Base-by-base conservation (phyloP, 192 early-diverging fungal species). In the Backusella macrospora region DNA sequence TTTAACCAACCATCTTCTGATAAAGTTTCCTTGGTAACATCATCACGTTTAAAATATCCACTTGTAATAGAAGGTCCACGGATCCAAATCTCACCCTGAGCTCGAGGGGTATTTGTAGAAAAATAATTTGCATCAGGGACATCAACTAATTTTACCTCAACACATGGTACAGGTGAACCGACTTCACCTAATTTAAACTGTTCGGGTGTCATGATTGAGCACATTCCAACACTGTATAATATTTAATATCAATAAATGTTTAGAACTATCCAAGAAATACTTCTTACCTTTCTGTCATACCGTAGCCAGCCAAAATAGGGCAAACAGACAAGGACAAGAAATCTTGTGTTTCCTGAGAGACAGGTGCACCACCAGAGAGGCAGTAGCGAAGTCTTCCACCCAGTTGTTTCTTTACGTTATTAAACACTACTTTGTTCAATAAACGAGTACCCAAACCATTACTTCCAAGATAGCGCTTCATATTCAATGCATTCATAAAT, bases 1-100 rank as follows among this genome's bases (percentile, higher is more conserved):
- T 82, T 89, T 47, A 93, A 76, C 92, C 92, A 93, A 1, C 90
- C 90, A 71, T 92, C 90, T 3, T 76, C 68, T 0, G 88, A 90
- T 37, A 91, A 78, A 7, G 85, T 78, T 77, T 93, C 86, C 40
- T 79, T 78, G 4, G 90, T 92, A 9, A 84, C 45, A 6, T 90
- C 78, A 10, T 84, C 82, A 48, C 88, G 83, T 65, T 91, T 88
- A 76, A 85, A 91, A 71, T 93, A 93, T 4, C 90, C 91, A 62
- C 74, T 76, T 78, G 86, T 90, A 43, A 92, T 81, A 1, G 82
- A 77, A 13, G 85, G 86, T 6, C 92, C 92, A 68, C 90, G 81
- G 63, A 86, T 84, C 86, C 84, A 91, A 59, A 94, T 77, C 74
- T 93, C 91, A 44, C 91, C 90, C 65, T 87, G 86, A 44, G 90